Evolutionary conservation across 768 basidiomycete species (phyloP), one percentile per base, ranked within the genome.

Genomic region (Lactarius deliciosus): DNA sequence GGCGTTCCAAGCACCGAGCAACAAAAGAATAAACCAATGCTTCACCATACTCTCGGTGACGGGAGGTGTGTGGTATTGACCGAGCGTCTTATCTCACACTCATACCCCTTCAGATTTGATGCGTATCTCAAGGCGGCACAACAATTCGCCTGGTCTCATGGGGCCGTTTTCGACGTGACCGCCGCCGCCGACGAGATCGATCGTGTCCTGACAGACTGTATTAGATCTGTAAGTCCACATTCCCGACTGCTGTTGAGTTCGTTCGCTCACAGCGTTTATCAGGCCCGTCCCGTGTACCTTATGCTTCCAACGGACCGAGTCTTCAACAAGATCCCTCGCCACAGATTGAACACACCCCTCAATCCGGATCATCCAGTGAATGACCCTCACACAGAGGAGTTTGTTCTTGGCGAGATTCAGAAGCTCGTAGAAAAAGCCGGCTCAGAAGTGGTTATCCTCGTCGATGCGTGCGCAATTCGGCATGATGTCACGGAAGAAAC

Each of bases 21-120:
- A 70, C 89, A 93, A 72, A 86, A 85, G 75, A 77, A 78, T 30
- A 85, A 84, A 60, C 88, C 91, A 5, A 79, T 94, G 75, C 81
- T 96, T 34, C 94, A 96, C 72, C 94, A 96, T 72, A 95, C 93
- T 0, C 83, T 96, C 13, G 94, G 93, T 50, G 90, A 94, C 71
- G 92, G 89, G 67, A 82, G 87, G 87, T 86, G 70, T 36, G 71
- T 63, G 18, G 53, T n/a, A 25, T 38, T 55, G 41, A 47, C 8
- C 0, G 7, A 18, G 50, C 11, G 38, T 61, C 50, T 20, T 60
- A 25, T 41, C 50, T 32, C 47, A 56, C 9, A 30, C 25, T 57
- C 8, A 63, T 40, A 15, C 22, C 20, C 18, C 43, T 5, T 53
- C 64, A 90, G 90, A 72, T 97, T 85, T 73, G 87, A 91, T 67